Percentiles rank a stretch among this genome's conserved stretches.
Evolutionary conservation across 106 monocot genomes (phyloP).

Genomic region (Dendrobium chrysotoxum): DNA sequence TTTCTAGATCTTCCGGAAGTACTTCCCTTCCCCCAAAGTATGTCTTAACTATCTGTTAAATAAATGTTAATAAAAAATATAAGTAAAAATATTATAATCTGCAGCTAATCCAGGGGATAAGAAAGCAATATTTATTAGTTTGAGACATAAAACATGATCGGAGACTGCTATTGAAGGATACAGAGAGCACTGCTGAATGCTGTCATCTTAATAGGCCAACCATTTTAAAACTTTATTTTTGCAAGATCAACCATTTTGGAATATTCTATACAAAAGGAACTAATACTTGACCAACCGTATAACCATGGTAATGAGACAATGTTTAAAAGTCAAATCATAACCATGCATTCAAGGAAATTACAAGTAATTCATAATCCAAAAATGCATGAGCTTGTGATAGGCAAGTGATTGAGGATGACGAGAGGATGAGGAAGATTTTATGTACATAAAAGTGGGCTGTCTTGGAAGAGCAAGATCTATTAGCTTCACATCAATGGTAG

Average conservation of each 20-base stretch:
- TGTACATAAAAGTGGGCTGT: not conserved
- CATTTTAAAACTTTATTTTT: slow-evolving; percentile 2
- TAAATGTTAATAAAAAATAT: not conserved
- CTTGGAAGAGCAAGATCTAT: not conserved
- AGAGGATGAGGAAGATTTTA: not conserved
- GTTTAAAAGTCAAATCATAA: not conserved
- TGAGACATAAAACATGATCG: not conserved
- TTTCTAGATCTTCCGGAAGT: slow-evolving; percentile 60
- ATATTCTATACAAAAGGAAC: not conserved
- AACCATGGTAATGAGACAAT: not conserved
- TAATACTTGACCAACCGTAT: not conserved
- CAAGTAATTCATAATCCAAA: not conserved
- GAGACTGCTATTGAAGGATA: not conserved
- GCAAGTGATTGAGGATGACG: not conserved
- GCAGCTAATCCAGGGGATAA: not conserved
- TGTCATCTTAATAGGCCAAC: not conserved
- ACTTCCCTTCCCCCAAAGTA: slow-evolving; percentile 91
- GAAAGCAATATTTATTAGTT: not conserved
- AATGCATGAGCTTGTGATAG: not conserved
- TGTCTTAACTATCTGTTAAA: slow-evolving; percentile 54
- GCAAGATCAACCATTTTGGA: not conserved
- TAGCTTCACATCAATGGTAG: not conserved
- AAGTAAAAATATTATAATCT: not conserved
- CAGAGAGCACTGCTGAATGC: not conserved
- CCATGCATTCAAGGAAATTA: not conserved